Evolutionary conservation across 768 basidiomycete genomes (phyloP).

Genomic region (Suillus decipiens): DNA sequence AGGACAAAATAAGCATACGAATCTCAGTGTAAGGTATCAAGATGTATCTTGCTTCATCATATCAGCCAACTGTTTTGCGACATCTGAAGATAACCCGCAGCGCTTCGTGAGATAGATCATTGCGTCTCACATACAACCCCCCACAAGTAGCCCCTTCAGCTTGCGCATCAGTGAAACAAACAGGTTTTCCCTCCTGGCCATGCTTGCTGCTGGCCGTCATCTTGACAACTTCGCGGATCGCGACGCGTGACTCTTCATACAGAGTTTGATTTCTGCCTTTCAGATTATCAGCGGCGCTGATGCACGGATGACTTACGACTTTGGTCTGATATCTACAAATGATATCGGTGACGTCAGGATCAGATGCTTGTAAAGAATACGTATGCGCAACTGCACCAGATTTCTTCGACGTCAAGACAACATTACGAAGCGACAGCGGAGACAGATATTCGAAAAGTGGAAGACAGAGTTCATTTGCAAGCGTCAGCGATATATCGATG

Average conservation of each 20-base stretch:
- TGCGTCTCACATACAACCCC: neutral
- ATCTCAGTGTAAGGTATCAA: neutral
- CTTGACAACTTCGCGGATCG: neutral
- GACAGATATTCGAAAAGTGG: slow-evolving; percentile 37
- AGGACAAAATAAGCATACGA: neutral
- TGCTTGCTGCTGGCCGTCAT: slow-evolving; percentile 16
- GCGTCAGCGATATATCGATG: neutral
- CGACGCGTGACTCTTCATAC: neutral
- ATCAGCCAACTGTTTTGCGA: neutral
- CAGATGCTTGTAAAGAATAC: slow-evolving; percentile 24
- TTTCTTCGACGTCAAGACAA: slow-evolving; percentile 30
- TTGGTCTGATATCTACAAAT: slow-evolving; percentile 25
- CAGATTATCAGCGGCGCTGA: slow-evolving; percentile 21
- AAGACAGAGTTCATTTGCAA: slow-evolving; percentile 43
- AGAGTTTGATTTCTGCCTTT: slow-evolving; percentile 20
- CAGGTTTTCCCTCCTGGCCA: neutral
- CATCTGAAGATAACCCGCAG: neutral
- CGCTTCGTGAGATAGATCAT: neutral
- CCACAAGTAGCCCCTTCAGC: neutral
- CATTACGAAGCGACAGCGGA: slow-evolving; percentile 30
- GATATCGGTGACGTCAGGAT: slow-evolving; percentile 34
- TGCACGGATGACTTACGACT: slow-evolving; percentile 34
- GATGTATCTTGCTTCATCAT: neutral
- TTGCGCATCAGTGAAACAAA: neutral
- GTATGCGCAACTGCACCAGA: slow-evolving; percentile 33